Conservation (phyloP, 768 basidiomycete species). For the Scleroderma bovista region DNA sequence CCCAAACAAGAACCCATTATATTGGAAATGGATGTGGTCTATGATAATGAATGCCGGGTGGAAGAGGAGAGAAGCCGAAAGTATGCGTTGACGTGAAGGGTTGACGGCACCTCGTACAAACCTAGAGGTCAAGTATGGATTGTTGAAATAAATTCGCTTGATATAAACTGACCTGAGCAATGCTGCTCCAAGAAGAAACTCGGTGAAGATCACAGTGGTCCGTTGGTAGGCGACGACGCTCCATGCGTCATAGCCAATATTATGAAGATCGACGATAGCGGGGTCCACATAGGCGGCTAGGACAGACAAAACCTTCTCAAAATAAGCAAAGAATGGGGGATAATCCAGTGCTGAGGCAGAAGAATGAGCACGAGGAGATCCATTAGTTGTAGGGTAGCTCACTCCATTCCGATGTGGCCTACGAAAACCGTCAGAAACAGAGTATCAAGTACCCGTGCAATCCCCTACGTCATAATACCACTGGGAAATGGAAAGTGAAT, state of each 20-base stretch:
- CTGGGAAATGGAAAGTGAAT: conserved; percentile 77
- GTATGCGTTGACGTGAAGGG: conserved; percentile 62
- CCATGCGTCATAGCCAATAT: conserved; percentile 79
- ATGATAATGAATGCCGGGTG: conserved; percentile 95
- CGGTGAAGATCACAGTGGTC: conserved; percentile 79
- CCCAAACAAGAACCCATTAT: conserved; percentile 96
- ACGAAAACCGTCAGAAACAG: conserved; percentile 10
- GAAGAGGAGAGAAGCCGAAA: conserved; percentile 81
- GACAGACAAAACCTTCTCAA: conserved; percentile 83
- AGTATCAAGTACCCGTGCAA: not conserved
- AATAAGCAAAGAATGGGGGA: conserved; percentile 97
- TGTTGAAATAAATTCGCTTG: not conserved
- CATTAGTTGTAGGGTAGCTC: conserved; percentile 24
- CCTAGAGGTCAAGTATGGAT: conserved; percentile 20
- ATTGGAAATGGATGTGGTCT: conserved; percentile 98
- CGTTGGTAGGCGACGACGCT: conserved; percentile 83
- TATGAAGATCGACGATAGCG: conserved; percentile 68
- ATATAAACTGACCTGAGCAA: conserved; percentile 51
- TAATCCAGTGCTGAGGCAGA: conserved; percentile 70
- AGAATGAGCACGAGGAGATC: conserved; percentile 8
- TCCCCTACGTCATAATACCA: conserved; percentile 92
- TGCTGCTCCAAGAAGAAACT: conserved; percentile 72
- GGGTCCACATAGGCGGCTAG: conserved; percentile 78
- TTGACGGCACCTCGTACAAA: conserved; percentile 65
- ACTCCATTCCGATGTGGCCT: conserved; percentile 99